Base-by-base conservation (phyloP, 495 filamentous ascomycete genomes). In the Patellaria atrata region DNA sequence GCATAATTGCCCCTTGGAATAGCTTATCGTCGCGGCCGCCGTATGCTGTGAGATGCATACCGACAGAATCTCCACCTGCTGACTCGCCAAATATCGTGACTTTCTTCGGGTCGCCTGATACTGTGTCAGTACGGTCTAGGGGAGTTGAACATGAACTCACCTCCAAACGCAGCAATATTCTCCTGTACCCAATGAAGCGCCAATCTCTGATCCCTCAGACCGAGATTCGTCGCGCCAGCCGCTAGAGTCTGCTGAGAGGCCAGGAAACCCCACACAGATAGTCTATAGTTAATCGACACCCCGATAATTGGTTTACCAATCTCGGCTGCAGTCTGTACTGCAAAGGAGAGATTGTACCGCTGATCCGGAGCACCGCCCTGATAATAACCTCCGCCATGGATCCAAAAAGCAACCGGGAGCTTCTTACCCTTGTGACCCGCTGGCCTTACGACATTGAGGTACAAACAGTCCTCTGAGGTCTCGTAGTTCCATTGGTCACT, bases 321-420 rank as follows among this genome's bases (percentile, higher is more conserved):
- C 1, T 48, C 39, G n/a, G 70, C 60, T 4, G 59, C 55, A 30
- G 67, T 67, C 14, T 64, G 33, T 3, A 75, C 64, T 10, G 70
- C 58, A 49, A 59, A 65, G n/a, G 54, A 57, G 12, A 67, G 38
- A 36, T 82, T 67, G 48, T 67, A 67, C 3, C 59, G 37, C 37
- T 38, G 37, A 37, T 61, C 55, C 7, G 39, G 30, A 12, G 24
- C 29, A 12, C 49, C 41, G 5, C 54, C 58, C 29, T 48, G 24
- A 3, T 18, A 27, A 14, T 36, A 48, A 2, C 44, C 54, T 12
- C 56, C 54, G 8, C 75, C 78, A 45, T 67, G 75, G 33, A 82
- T 79, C 71, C 73, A 80, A 5, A 77, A 60, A 27, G 75, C 54
- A 13, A 81, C 68, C 0, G 77, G 77, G 1, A 80, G 55, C 28